Conservation (phyloP, 2,329 filamentous ascomycete genomes). For the Hirsutella minnesotensis region DNA sequence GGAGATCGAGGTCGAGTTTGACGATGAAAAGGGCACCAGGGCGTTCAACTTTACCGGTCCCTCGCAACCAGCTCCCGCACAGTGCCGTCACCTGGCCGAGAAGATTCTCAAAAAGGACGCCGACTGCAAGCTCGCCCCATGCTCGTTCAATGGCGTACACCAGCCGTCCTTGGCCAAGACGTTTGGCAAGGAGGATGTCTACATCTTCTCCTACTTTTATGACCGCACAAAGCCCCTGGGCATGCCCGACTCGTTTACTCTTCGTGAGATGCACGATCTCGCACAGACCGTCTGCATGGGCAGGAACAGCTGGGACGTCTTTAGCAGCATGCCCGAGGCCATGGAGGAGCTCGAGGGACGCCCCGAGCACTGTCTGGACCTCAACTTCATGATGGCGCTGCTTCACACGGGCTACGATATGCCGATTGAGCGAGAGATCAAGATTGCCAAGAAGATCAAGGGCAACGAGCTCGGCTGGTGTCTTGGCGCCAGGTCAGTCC, state of each 20-base stretch:
- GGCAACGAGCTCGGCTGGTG: constrained; percentile 96
- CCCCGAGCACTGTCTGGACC: constrained; percentile 85
- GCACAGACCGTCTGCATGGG: constrained; percentile 77
- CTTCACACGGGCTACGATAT: constrained; percentile 96
- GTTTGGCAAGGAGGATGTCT: constrained; percentile 82
- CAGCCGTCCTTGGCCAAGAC: constrained; percentile 89
- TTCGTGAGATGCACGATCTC: constrained; percentile 80
- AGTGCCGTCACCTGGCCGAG: constrained; percentile 84
- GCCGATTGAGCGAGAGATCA: constrained; percentile 90
- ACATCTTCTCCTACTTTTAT: constrained; percentile 96
- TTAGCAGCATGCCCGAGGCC: constrained; percentile 63
- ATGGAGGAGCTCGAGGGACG: constrained; percentile 68
- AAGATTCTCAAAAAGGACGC: constrained; percentile 82
- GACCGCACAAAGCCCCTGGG: constrained; percentile 88
- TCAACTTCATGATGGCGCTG: constrained; percentile 92
- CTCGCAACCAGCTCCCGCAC: constrained; percentile 58
- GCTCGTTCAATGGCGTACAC: constrained; percentile 95
- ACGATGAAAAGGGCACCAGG: constrained; percentile 47
- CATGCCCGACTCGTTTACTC: constrained; percentile 95
- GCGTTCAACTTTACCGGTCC: constrained; percentile 85
- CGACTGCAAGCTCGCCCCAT: constrained; percentile 73
- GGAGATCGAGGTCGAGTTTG: constrained; percentile 60
- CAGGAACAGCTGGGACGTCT: constrained; percentile 66
- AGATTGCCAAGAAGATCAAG: constrained; percentile 98
- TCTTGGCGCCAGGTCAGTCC: constrained; percentile 76